Conservation (phyloP, 1,284 basidiomycete genomes). For the Boletus nobilissimus region DNA sequence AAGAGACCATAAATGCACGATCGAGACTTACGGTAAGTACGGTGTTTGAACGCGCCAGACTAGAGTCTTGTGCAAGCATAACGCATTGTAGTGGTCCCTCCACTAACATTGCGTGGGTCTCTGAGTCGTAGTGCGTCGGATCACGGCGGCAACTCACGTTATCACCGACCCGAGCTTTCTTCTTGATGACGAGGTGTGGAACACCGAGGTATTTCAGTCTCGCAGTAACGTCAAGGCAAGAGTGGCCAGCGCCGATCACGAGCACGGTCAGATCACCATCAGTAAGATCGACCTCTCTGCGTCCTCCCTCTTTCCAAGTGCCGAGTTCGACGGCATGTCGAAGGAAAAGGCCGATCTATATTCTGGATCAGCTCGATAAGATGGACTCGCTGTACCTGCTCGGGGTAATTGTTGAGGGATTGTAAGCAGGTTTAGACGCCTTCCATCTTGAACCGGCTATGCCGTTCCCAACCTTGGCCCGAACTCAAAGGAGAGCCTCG, state of each 20-base stretch:
- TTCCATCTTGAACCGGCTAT: conserved; percentile 39
- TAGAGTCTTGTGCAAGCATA: conserved; percentile 42
- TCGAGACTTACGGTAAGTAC: conserved; percentile 39
- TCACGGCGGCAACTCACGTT: conserved; percentile 29
- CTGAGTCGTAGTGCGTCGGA: neutral
- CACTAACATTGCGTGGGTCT: conserved; percentile 31
- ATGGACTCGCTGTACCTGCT: conserved; percentile 36
- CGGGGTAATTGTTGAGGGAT: conserved; percentile 58
- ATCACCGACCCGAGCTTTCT: conserved; percentile 49
- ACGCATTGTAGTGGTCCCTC: no score
- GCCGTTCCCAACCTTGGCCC: no score
- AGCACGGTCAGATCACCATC: conserved; percentile 44
- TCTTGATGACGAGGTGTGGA: conserved; percentile 50
- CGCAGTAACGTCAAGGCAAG: conserved; percentile 50
- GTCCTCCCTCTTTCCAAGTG: conserved; percentile 43
- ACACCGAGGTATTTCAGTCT: conserved; percentile 53
- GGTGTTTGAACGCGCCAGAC: conserved; percentile 44
- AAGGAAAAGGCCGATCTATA: conserved; percentile 38
- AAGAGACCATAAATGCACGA: neutral
- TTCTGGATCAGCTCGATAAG: conserved; percentile 3
- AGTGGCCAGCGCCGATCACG: conserved; percentile 51
- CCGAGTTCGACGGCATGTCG: conserved; percentile 35
- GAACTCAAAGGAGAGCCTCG: conserved; percentile 37
- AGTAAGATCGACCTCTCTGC: conserved; percentile 36
- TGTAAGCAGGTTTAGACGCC: conserved; percentile 59